phyloP scores from a whole-genome alignment of 768 basidiomycete genomes.

The Hemileccinum rubropunctum region DNA sequence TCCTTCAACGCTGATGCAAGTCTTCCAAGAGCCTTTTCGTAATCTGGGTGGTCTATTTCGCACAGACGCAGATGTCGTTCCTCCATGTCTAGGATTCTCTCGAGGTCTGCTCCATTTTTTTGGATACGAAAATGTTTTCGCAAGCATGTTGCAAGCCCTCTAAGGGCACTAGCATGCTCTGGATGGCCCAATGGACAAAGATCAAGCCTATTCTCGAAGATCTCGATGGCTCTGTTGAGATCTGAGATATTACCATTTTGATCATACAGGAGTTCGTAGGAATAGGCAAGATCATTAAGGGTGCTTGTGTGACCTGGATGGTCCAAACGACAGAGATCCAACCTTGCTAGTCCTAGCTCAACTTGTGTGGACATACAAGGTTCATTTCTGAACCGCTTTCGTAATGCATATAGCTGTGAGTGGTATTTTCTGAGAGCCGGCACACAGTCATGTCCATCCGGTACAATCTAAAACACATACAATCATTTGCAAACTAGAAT shows the following conservation, averaged over 20 bases:
- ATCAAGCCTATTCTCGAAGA: background rate
- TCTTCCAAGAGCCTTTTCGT: background rate
- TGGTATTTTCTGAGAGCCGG: background rate
- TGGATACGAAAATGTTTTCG: background rate
- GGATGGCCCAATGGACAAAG: background rate
- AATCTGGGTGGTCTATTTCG: background rate
- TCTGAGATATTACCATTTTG: background rate
- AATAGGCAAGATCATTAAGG: background rate
- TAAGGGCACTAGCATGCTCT: background rate
- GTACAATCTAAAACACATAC: background rate
- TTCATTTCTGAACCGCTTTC: background rate
- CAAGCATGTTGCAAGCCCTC: background rate
- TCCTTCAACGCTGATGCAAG: background rate
- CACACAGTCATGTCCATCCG: background rate
- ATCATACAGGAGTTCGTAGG: background rate
- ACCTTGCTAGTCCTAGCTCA: background rate
- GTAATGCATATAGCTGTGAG: background rate
- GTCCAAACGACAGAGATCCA: background rate
- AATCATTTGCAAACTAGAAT: background rate
- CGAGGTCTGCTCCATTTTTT: background rate
- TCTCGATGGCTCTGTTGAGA: background rate
- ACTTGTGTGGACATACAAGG: background rate
- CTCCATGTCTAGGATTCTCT: background rate
- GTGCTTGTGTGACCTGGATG: background rate
- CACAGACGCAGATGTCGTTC: background rate